Base-by-base conservation (phyloP, 108 stramenopile genomes). In the Cyclotella baltica region DNA sequence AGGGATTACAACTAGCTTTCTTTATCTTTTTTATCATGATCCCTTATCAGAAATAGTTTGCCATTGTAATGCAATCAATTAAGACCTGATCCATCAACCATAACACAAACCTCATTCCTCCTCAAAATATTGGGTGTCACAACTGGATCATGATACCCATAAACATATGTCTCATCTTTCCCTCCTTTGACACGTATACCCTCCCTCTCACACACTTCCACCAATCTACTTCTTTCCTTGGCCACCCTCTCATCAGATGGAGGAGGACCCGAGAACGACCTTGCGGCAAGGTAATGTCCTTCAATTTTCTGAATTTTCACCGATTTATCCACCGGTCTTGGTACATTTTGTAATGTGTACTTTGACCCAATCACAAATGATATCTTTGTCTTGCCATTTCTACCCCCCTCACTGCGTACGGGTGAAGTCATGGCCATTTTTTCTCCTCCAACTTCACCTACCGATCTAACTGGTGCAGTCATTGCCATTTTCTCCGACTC, bases 141-240 rank as follows among this genome's bases (percentile, higher is more conserved):
- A 40, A 90, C 81, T 6, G 89, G 89, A 69, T 90, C 89, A 48
- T 90, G 89, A 70, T 90, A 90, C 13, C 89, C 89, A 72, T 90
- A 90, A 0, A 88, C 86, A 28, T 85, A 73, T 16, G 89, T 90
- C 31, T 84, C 81, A 23, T 70, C 76, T 25, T 77, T 76, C 0
- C 66, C 48, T 36, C 29, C 51, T 36, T 56, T 73, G 19, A 73
- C 53, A 25, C 52, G 67, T 18, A 86, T 78, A 20, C 81, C 83
- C 27, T 83, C 89, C 35, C 34, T 56, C 10, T 73, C 70, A 71
- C 87, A 80, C 31, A 79, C 68, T 50, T 47, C 51, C 11, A 80
- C 66, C 18, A 89, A 58, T 18, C 22, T 53, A 16, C 58, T 62
- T 46, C 87, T 62, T 52, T 86, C 86, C 35, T 75, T 35, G 5